A percentile compares a stretch with the other conserved stretches of the same genome.
phyloP scores from a whole-genome alignment of 768 basidiomycete genomes.

The Boletus pseudo-olivaceus region DNA sequence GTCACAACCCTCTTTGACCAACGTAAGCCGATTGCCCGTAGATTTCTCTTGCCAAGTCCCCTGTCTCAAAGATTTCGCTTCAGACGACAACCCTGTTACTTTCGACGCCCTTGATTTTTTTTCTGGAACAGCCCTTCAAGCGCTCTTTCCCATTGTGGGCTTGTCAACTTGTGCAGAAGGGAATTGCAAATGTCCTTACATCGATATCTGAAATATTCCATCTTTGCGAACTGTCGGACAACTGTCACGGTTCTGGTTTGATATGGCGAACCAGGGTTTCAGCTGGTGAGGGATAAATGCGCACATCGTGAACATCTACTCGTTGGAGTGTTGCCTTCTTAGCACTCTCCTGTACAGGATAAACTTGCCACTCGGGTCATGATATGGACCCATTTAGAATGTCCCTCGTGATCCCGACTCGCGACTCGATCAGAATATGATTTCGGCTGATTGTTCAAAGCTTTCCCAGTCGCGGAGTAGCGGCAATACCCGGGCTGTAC shows the following conservation, averaged over 20 bases:
- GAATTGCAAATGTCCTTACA: neutral
- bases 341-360: neutral
- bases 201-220: neutral
- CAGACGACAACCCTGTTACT: conserved; percentile 3
- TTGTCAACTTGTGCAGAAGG: neutral
- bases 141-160: neutral
- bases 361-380: neutral
- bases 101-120: neutral
- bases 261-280: neutral
- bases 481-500: conserved; percentile 7
- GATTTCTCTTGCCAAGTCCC: neutral
- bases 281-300: conserved; percentile 4
- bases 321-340: conserved; percentile 6
- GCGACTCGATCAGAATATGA: conserved; percentile 10
- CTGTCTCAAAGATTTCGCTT: conserved; percentile 1
- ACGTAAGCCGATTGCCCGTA: conserved; percentile 4
- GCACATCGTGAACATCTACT: neutral
- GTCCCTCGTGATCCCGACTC: conserved; percentile 11
- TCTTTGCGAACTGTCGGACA: neutral
- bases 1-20: conserved; percentile 3
- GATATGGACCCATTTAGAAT: neutral
- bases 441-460: conserved; percentile 10
- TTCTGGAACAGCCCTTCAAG: neutral
- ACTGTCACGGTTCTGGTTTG: neutral
- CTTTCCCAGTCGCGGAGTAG: conserved; percentile 3